Evolutionary conservation across 108 stramenopile species (phyloP), one percentile per base, ranked within the genome.

Genomic region (Conticribra guillardii): DNA sequence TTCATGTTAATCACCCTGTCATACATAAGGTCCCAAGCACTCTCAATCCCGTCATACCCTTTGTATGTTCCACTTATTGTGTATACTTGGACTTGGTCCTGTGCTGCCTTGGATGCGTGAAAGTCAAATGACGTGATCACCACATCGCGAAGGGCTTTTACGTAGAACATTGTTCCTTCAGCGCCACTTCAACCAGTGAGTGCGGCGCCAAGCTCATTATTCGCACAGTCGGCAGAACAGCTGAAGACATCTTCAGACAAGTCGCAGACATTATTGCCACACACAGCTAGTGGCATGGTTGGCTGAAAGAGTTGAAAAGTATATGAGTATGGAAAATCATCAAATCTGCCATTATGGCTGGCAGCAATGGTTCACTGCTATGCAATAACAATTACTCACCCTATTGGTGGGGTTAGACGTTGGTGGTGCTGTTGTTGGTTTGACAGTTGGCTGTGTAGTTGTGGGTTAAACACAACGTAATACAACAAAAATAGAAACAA

Each of bases 231-330:
- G 4, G 16, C 28, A 3, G 61, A 29, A 49, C 61, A 63, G 18
- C 16, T 63, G 26, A 3, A 30, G 1, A 29, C 30, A 27, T 48
- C 27, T 21, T 63, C 61, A 17, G 27, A 49, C 28, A 28, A 48
- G 2, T 49, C 61, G 29, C 61, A 63, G 11, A 63, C 27, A 28
- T 48, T 48, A 28, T 63, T 30, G 4, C 61, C 61, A 63, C 61
- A 63, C 22, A 26, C 21, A 37, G 11, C 1, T n/a, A n/a, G n/a
- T n/a, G n/a, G n/a, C n/a, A n/a, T n/a, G n/a, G n/a, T n/a, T n/a
- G n/a, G n/a, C n/a, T n/a, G n/a, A n/a, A n/a, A n/a, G n/a, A n/a
- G n/a, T n/a, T n/a, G n/a, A n/a, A n/a, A n/a, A n/a, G n/a, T n/a
- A n/a, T n/a, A n/a, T n/a, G n/a, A n/a, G n/a, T n/a, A n/a, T n/a